Base-by-base conservation (phyloP, 2,329 filamentous ascomycete species). In the Anisogramma anomala region DNA sequence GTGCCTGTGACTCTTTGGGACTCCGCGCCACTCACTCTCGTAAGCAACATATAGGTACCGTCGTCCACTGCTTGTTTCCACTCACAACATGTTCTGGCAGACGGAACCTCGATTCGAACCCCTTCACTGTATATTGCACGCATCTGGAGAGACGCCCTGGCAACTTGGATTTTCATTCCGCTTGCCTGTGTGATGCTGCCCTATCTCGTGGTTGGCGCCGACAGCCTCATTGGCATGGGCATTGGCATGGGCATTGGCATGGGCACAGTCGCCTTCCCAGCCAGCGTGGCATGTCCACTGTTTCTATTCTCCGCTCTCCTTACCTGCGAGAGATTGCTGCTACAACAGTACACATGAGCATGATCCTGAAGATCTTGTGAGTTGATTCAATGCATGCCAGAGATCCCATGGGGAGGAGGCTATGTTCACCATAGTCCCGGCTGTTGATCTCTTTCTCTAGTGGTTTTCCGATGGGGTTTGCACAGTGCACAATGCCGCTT, bases 211-310 rank as follows among this genome's bases (percentile, higher is more conserved):
- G 26, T 38, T 22, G 36, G 36, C 14, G 17, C 31, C 18, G 36
- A 38, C 18, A 22, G 18, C 3, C 27, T 38, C 19, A 38, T 38
- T 14, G 27, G 36, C 3, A 6, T 23, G 5, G 36, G 36, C 1
- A 38, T n/a, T n/a, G n/a, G n/a, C n/a, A n/a, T n/a, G n/a, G n/a
- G n/a, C 19, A 38, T 38, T 14, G 27, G 36, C 3, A 6, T 23
- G 5, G 36, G 36, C 1, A 38, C 36, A 3, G 18, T 38, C n/a
- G 36, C 28, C 36, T 38, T 38, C 18, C 27, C 36, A 18, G 26
- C 36, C 10, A 38, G 36, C 10, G 36, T 38, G 27, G 35, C 36
- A 7, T 38, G 36, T 18, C 36, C 20, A 3, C 36, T 31, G 11
- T 20, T 32, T n/a, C 7, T 38, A 11, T 38, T 38, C 36, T 38